These are phyloP conservation scores for Claviceps digitariae DNA, from an alignment of 2,329 filamentous ascomycete genomes.

Conservation along the genomic window DNA sequence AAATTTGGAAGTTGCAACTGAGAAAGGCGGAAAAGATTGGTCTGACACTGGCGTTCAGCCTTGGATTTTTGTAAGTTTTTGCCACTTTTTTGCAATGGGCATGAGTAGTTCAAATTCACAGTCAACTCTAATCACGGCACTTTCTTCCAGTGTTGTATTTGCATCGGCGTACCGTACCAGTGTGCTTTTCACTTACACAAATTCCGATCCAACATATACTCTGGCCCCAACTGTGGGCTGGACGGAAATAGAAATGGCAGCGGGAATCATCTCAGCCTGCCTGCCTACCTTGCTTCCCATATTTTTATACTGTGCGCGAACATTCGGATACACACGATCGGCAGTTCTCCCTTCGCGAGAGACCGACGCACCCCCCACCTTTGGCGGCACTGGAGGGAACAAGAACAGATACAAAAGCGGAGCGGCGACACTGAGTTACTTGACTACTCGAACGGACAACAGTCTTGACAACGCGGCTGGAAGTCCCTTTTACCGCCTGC, in stretches of 20 bases:
- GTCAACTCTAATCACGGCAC: background rate
- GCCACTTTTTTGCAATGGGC: background rate
- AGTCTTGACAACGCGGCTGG: slow-evolving; percentile 5
- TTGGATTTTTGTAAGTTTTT: slow-evolving; percentile 29
- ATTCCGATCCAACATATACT: slow-evolving; percentile 29
- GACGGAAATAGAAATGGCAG: slow-evolving; percentile 34
- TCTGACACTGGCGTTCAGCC: slow-evolving; percentile 28
- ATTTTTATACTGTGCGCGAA: slow-evolving; percentile 23
- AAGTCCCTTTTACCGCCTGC: slow-evolving; percentile 19
- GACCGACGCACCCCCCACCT: slow-evolving; percentile 9
- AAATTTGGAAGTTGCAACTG: slow-evolving; percentile 32
- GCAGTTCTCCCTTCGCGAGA: slow-evolving; percentile 14
- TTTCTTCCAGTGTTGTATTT: slow-evolving; percentile 27
- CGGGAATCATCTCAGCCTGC: slow-evolving; percentile 39
- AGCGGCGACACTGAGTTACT: slow-evolving; percentile 8
- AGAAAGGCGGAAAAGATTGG: slow-evolving; percentile 27
- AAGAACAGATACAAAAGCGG: slow-evolving; percentile 7
- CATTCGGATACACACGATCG: slow-evolving; percentile 25
- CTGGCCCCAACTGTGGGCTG: slow-evolving; percentile 32
- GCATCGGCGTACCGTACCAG: slow-evolving; percentile 33
- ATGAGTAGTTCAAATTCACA: background rate
- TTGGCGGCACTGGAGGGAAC: slow-evolving; percentile 10
- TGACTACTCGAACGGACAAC: slow-evolving; percentile 5
- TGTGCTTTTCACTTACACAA: slow-evolving; percentile 30
- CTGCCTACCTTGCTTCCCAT: slow-evolving; percentile 38